Evolutionary conservation across 2,329 filamentous ascomycete species (phyloP).

Genomic region (Mariannaea elegans): DNA sequence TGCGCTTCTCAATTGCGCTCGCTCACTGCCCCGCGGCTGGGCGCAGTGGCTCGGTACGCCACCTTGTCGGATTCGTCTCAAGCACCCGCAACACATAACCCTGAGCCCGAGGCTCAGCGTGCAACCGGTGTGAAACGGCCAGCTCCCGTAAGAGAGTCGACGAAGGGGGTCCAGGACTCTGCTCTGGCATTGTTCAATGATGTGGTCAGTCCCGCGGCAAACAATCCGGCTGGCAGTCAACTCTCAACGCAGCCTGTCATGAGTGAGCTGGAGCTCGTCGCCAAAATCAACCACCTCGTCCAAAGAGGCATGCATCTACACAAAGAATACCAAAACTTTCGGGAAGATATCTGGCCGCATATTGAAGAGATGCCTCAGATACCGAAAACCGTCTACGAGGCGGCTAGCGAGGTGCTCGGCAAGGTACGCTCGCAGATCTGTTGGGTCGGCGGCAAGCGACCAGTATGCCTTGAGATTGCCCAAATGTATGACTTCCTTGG

Average conservation of each 20-base stretch:
- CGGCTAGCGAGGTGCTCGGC: slow-evolving; percentile 34
- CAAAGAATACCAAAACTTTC: slow-evolving; percentile 39
- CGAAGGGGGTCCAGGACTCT: slow-evolving; percentile 28
- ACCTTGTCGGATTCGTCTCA: background rate
- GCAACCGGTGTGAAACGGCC: background rate
- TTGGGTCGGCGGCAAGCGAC: slow-evolving; percentile 21
- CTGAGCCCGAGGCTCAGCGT: slow-evolving; percentile 7
- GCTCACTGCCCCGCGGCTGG: slow-evolving; percentile 28
- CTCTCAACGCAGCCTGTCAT: slow-evolving; percentile 17
- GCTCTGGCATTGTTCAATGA: slow-evolving; percentile 48
- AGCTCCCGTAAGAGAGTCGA: slow-evolving; percentile 10
- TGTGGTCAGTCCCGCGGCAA: slow-evolving; percentile 40
- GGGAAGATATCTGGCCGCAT: slow-evolving; percentile 43
- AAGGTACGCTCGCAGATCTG: slow-evolving; percentile 28
- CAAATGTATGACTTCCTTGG: slow-evolving; percentile 39
- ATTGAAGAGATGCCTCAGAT: slow-evolving; percentile 40
- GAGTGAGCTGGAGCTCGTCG: slow-evolving; percentile 43
- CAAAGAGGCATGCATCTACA: slow-evolving; percentile 14
- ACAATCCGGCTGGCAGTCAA: background rate
- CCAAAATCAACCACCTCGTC: slow-evolving; percentile 41
- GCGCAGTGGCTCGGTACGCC: slow-evolving; percentile 33
- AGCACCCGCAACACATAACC: slow-evolving; percentile 7
- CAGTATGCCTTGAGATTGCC: slow-evolving; percentile 38
- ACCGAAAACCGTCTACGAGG: slow-evolving; percentile 41
- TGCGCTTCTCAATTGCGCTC: slow-evolving; percentile 44